These are phyloP conservation scores for Penicillium lividum DNA, from an alignment of 495 filamentous ascomycete genomes.

Conservation along the genomic window DNA sequence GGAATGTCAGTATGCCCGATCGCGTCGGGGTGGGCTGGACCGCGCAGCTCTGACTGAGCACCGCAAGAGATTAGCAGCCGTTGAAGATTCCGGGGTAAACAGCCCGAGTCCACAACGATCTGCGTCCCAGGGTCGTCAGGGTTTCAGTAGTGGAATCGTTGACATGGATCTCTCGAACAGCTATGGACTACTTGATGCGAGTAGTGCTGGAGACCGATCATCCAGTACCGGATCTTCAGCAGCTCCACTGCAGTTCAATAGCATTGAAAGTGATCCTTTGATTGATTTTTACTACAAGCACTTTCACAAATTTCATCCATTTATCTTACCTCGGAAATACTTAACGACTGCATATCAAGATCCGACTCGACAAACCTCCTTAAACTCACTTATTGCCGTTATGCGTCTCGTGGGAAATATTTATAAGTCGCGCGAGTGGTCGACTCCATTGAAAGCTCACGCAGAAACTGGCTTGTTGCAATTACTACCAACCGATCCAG, in stretches of 20 bases:
- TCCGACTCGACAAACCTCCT: slow-evolving; percentile 18
- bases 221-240: slow-evolving; percentile 4
- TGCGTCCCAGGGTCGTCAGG: slow-evolving; percentile 3
- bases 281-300: slow-evolving; percentile 34
- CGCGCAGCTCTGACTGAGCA: slow-evolving; percentile 26
- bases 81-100: background rate
- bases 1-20: slow-evolving; percentile 23
- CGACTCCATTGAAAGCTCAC: slow-evolving; percentile 19
- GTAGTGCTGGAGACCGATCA: background rate
- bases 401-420: slow-evolving; percentile 32
- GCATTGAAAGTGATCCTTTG: slow-evolving; percentile 24
- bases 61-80: slow-evolving; percentile 19
- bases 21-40: slow-evolving; percentile 23
- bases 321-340: slow-evolving; percentile 23
- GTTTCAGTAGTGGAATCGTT: slow-evolving; percentile 6
- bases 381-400: slow-evolving; percentile 23
- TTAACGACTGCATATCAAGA: slow-evolving; percentile 21
- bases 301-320: slow-evolving; percentile 33
- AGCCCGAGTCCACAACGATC: slow-evolving; percentile 4
- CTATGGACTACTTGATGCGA: slow-evolving; percentile 1
- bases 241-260: slow-evolving; percentile 1
- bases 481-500: slow-evolving; percentile 51
- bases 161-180: slow-evolving; percentile 3
- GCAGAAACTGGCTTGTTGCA: slow-evolving; percentile 49
- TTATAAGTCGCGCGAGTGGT: slow-evolving; percentile 22